phyloP scores from a whole-genome alignment of 805 yeast genomes.

The Komagataella kurtzmanii region DNA sequence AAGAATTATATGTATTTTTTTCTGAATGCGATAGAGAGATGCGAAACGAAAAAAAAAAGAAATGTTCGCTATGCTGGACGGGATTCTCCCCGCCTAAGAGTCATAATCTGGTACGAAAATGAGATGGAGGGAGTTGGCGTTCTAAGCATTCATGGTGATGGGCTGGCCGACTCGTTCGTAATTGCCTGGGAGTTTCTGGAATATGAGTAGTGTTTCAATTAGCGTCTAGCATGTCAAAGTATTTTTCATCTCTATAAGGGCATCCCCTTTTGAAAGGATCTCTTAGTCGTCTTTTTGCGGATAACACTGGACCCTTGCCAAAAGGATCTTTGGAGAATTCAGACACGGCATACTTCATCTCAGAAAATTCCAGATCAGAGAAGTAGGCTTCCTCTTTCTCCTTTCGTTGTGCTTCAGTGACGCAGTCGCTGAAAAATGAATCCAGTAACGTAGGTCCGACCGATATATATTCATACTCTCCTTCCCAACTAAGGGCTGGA shows the following conservation, averaged over 20 bases:
- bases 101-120: not conserved
- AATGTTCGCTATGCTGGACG: not conserved
- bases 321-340: conserved; percentile 43
- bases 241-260: not conserved
- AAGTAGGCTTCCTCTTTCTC: conserved; percentile 24
- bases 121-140: not conserved
- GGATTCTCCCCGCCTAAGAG: not conserved
- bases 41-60: not conserved
- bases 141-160: not conserved
- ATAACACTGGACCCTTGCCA: conserved; percentile 32
- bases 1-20: not conserved
- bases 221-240: not conserved
- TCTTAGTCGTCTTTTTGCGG: conserved; percentile 34
- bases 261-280: conserved; percentile 32
- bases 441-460: conserved; percentile 1
- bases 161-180: not conserved
- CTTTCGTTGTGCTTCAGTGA: conserved; percentile 8
- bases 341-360: conserved; percentile 37
- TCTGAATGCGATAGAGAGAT: not conserved
- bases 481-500: conserved; percentile 23
- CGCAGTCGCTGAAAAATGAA: not conserved
- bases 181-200: not conserved
- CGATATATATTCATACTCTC: conserved; percentile 6
- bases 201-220: not conserved
- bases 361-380: conserved; percentile 30